Evolutionary conservation across 306 rosid species (phyloP).

Genomic region (Cyclanthera cordifolia): DNA sequence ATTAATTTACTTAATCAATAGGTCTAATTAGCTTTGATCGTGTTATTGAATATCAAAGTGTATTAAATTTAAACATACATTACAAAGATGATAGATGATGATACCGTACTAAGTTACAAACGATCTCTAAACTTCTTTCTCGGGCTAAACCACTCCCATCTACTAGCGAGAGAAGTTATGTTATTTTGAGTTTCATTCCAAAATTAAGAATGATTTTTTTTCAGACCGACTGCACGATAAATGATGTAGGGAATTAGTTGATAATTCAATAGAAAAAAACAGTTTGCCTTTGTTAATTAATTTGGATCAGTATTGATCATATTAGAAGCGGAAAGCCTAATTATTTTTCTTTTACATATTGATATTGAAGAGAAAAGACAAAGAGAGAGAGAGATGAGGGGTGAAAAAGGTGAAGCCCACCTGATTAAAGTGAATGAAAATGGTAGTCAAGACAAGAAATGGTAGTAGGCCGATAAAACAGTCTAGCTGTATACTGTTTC

Average conservation of each 20-base stretch:
- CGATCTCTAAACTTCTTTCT: not conserved
- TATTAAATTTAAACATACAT: too few relatives aligned
- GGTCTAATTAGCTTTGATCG: too few relatives aligned
- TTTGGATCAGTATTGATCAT: not conserved
- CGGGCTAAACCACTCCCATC: not conserved
- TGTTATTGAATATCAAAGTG: too few relatives aligned
- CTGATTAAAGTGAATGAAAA: not conserved
- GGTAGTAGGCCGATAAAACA: not conserved
- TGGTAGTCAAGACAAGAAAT: not conserved
- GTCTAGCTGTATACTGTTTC: constrained; percentile 9
- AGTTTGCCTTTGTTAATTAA: not conserved
- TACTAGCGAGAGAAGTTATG: not conserved
- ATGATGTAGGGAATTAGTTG: not conserved
- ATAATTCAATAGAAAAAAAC: not conserved
- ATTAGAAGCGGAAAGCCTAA: too few relatives aligned
- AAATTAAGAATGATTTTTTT: not conserved
- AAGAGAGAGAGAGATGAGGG: not conserved
- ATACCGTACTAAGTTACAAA: too few relatives aligned
- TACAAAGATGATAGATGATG: too few relatives aligned
- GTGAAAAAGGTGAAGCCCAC: not conserved
- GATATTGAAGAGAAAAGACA: not conserved
- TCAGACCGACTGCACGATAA: not conserved
- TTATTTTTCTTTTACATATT: too few relatives aligned
- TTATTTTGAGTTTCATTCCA: not conserved
- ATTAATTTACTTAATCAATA: too few relatives aligned